Evolutionary conservation across 2,329 filamentous ascomycete species (phyloP), one percentile per base, ranked within the genome.

Genomic region (Fusarium continuum): DNA sequence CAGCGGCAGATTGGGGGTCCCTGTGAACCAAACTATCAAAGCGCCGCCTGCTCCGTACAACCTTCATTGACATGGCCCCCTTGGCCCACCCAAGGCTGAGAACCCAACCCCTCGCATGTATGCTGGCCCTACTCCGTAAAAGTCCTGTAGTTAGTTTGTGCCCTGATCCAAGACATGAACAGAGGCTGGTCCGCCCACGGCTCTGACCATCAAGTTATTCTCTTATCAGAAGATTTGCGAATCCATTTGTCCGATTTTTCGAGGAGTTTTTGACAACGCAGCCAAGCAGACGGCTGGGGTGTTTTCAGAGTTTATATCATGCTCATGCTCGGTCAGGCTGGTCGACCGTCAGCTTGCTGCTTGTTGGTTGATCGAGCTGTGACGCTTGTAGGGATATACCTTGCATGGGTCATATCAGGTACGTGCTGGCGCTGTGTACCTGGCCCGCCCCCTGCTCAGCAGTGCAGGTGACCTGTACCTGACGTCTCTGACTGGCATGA

Each of bases 401-500:
- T 52, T 47, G 55, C 60, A 71, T 71, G 67, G 63, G 59, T 69
- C 67, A 61, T 51, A 61, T 70, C 67, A 68, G 66, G 69, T 65
- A 71, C 67, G 55, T 62, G 39, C 57, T 62, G 59, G 64, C 68
- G 70, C 71, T 71, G 69, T 73, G 72, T 73, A 73, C 72, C 73
- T 74, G 72, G 68, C 72, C 70, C 62, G 70, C 67, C 67, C 63
- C 68, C 64, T 72, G 70, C 72, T 69, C 70, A 72, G 39, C 54
- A 68, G 73, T 59, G 73, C 72, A 75, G 74, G 72, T 75, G 73
- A 75, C 73, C 71, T 75, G 74, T 76, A 72, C 74, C 74, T 76
- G 74, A 71, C 74, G 72, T 74, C 62, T 64, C 62, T 65, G 68
- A 61, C 52, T 58, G 48, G 55, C 55, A 60, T 60, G 55, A 60